Base-by-base conservation (phyloP, 108 stramenopile genomes). In the Pseudonitzschia multiseries region DNA sequence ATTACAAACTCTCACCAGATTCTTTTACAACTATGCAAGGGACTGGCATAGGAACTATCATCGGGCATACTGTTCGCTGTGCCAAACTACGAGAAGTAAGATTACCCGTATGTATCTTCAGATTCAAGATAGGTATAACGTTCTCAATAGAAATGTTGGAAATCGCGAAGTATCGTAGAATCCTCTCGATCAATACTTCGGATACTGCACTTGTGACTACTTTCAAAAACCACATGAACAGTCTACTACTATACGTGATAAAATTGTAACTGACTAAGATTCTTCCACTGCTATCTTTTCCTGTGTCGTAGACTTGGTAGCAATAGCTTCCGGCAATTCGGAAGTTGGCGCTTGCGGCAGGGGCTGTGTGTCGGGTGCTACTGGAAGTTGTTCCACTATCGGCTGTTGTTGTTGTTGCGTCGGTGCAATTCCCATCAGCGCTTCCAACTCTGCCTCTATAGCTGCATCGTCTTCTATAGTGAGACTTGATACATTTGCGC, bases 391-490 rank as follows among this genome's bases (percentile, higher is more conserved):
- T 40, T 51, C 56, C 4, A 29, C 31, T 61, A 14, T 27, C 48
- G 70, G 46, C 42, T 76, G 74, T 57, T 57, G 76, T 59, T 59
- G 65, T 70, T 72, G 59, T 65, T 73, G 68, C 28, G 28, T 27
- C 27, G 33, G 33, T 24, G 22, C 61, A 33, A 18, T 41, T 3
- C 32, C 36, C 71, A 80, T 71, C 33, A 86, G 43, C 28, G 81
- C 87, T 21, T 48, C 76, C 61, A 83, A 56, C 73, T 88, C 83
- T 4, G 78, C 78, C 62, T 86, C 81, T 18, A 84, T 80, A 1
- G 81, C 75, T 8, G 65, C 83, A 68, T 86, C 83, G 17, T 84
- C 78, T 74, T 77, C 85, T 0, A 72, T 59, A 13, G 77, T 59
- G 41, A 87, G 62, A 31, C 24, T 53, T n/a, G 81, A 77, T 0